Base-by-base conservation (phyloP, 805 yeast species). In the Teunomyces aglyptinius region DNA sequence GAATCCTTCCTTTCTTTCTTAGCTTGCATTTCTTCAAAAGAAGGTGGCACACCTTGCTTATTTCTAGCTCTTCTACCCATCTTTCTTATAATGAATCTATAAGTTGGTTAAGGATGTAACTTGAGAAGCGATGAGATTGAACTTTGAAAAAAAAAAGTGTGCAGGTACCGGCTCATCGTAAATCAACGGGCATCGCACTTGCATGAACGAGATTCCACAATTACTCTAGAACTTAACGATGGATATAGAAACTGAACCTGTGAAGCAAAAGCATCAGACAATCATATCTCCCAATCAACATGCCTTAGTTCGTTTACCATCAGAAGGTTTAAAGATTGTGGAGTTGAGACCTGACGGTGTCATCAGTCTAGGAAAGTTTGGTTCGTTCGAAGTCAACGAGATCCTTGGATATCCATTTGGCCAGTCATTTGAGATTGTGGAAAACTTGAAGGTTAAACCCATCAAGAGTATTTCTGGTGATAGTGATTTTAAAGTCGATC, bases 21-120 rank as follows among this genome's bases (percentile, higher is more conserved):
- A 29, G 53, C 52, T 54, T 81, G 81, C 65, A 91, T 84, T 60
- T 92, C 96, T 38, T 92, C 98, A 51, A 84, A 73, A 5, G 90
- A 64, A 29, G 97, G 97, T 56, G 98, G 98, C 49, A 80, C 87
- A 39, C 89, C 94, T 72, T 92, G 98, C 76, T 89, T 92, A 60
- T 89, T 86, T 69, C 86, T 89, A 49, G 89, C 88, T 75, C 88
- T 85, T 80, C 96, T 86, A 66, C 98, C 98, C 96, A 91, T 89
- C 35, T 26, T 15, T 27, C 27, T n/a, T 15, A 18, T 8, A 22
- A 38, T 22, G 15, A 26, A 12, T 27, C 33, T 39, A 39, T 28
- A 15, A 26, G 29, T 12, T 15, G 19, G 18, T 35, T 18, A 19
- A 35, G 22, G 15, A 22, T 20, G 20, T 38, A 26, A 15, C 16